A percentile compares a stretch with the other conserved stretches of the same genome.
Conservation (phyloP, 139 green algal species). For the Chlorella sp. region DNA sequence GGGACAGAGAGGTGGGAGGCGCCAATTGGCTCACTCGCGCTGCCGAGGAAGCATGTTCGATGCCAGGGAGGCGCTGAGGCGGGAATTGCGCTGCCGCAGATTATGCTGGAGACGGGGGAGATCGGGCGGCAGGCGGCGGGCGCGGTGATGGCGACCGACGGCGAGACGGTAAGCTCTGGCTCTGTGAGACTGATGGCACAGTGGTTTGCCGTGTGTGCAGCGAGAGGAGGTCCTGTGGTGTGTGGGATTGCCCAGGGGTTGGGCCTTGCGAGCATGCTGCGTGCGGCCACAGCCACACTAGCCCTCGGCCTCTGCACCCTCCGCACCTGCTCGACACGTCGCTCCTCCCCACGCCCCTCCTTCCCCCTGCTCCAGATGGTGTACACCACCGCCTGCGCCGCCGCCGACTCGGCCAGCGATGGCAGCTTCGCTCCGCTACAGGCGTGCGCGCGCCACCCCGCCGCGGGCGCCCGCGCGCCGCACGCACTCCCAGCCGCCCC, state of each 20-base stretch:
- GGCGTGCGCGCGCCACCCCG: conserved; percentile 35
- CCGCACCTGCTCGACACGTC: too few species aligned
- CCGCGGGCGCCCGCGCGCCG: neutral
- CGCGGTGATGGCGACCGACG: conserved; percentile 81
- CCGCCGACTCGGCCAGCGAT: conserved; percentile 52
- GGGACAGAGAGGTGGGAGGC: conserved; percentile 17
- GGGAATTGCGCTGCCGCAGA: conserved; percentile 33
- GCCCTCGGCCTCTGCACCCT: too few species aligned
- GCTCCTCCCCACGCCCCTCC: neutral
- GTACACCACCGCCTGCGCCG: conserved; percentile 88
- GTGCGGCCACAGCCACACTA: too few species aligned
- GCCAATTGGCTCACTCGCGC: neutral
- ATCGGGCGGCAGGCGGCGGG: conserved; percentile 94
- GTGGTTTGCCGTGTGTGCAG: too few species aligned
- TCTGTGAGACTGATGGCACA: too few species aligned
- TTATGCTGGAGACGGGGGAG: conserved; percentile 90
- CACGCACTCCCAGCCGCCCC: neutral
- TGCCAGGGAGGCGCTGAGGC: too few species aligned
- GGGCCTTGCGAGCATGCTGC: too few species aligned
- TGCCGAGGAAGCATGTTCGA: neutral
- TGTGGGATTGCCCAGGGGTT: too few species aligned
- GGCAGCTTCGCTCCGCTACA: conserved; percentile 89
- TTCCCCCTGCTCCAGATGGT: conserved; percentile 70
- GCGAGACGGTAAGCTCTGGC: conserved; percentile 82
- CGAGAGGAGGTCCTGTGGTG: too few species aligned